phyloP scores from a whole-genome alignment of 441 rosid species.

The Mallotus japonicus region DNA sequence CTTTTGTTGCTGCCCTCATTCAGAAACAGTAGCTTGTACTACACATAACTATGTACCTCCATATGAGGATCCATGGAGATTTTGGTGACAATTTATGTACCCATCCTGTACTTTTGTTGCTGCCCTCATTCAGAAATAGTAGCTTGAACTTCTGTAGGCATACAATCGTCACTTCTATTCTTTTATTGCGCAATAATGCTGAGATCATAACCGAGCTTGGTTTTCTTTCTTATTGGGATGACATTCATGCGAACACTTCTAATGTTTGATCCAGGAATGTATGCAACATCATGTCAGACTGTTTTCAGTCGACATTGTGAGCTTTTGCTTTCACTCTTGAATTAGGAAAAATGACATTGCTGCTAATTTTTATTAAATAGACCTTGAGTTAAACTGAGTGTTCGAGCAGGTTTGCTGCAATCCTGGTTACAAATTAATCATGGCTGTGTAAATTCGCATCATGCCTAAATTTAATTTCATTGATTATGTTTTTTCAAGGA shows the following conservation, averaged over 20 bases:
- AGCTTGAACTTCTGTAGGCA: neutral
- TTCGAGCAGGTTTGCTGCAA: too few species aligned
- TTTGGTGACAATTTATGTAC: slow-evolving; percentile 55
- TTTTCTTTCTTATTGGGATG: neutral
- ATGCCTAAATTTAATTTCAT: slow-evolving; percentile 1
- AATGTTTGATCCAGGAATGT: neutral
- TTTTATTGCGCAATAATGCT: neutral
- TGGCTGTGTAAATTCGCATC: neutral
- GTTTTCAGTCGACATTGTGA: neutral
- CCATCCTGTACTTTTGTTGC: too few species aligned
- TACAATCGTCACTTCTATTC: neutral
- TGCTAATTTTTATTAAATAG: too few species aligned
- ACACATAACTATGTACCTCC: slow-evolving; percentile 87
- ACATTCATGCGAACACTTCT: neutral
- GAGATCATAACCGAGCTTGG: neutral
- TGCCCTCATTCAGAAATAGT: neutral
- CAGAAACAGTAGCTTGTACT: slow-evolving; percentile 12
- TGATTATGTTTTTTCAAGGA: neutral
- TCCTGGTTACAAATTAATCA: too few species aligned
- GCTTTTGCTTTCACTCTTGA: neutral
- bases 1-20: too few species aligned
- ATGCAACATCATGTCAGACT: neutral
- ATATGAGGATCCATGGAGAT: slow-evolving; percentile 93
- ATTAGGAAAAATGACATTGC: neutral
- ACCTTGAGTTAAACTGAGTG: too few species aligned